Evolutionary conservation across 768 basidiomycete genomes (phyloP).

Genomic region (Kwoniella shandongensis): DNA sequence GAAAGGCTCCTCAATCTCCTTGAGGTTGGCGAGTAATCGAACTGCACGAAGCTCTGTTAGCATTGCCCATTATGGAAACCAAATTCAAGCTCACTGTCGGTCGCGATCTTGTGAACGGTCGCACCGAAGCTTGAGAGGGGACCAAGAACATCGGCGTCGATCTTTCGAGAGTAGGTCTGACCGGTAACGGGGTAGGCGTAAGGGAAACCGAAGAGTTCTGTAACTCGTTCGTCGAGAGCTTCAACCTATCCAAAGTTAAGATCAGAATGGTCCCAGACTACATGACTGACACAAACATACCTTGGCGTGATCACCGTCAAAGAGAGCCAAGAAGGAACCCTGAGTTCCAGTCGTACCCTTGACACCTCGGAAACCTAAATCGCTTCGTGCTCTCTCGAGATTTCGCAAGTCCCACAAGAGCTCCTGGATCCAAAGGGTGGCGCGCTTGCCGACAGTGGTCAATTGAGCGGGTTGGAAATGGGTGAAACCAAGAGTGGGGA

Average conservation of each 20-base stretch:
- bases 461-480: constrained; percentile 99
- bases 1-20: constrained; percentile 99
- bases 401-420: constrained; percentile 95
- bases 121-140: constrained; percentile 85
- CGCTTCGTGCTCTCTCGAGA: constrained; percentile 80
- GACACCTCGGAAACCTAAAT: constrained; percentile 94
- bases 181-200: constrained; percentile 98
- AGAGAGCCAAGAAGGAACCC: constrained; percentile 88
- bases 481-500: constrained; percentile 95
- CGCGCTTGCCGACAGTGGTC: constrained; percentile 95
- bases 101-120: constrained; percentile 96
- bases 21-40: constrained; percentile 87
- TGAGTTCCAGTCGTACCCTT: constrained; percentile 99
- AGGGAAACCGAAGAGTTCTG: constrained; percentile 83
- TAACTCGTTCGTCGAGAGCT: constrained; percentile 81
- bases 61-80: not conserved
- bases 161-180: constrained; percentile 97
- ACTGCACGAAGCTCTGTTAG: constrained; percentile 54
- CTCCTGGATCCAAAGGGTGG: constrained; percentile 97
- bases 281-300: constrained; percentile 51
- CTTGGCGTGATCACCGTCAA: constrained; percentile 93
- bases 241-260: constrained; percentile 63
- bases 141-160: constrained; percentile 87
- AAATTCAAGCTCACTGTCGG: constrained; percentile 61
- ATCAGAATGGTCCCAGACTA: not conserved